A percentile compares a stretch with the other conserved stretches of the same genome.
These are phyloP conservation scores for Candida mattraensis DNA, from an alignment of 805 yeast genomes.

Conservation along the genomic window DNA sequence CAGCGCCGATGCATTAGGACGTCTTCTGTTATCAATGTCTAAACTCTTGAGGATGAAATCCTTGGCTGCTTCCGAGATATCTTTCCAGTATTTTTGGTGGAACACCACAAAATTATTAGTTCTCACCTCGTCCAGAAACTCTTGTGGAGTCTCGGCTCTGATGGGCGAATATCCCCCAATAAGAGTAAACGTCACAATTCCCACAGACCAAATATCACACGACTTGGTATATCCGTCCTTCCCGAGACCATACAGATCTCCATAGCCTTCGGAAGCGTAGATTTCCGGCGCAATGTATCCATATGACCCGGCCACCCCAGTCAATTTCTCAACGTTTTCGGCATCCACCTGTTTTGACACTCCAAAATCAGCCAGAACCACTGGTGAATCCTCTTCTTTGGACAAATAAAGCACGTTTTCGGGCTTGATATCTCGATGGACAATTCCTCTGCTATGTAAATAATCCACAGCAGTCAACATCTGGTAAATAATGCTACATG, in stretches of 20 bases:
- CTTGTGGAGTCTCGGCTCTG: constrained; percentile 76
- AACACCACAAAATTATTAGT: constrained; percentile 76
- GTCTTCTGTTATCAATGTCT: constrained; percentile 60
- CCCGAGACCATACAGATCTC: constrained; percentile 37
- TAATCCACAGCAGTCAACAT: constrained; percentile 76
- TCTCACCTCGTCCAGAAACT: constrained; percentile 77
- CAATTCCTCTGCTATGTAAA: constrained; percentile 73
- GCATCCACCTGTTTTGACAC: constrained; percentile 71
- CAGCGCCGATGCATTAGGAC: constrained; percentile 69
- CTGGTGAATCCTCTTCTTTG: constrained; percentile 58
- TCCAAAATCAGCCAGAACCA: constrained; percentile 94
- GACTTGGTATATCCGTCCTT: constrained; percentile 85
- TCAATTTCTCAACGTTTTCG: constrained; percentile 23
- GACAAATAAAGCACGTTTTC: constrained; percentile 81
- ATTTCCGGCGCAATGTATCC: constrained; percentile 99
- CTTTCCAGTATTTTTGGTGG: constrained; percentile 84
- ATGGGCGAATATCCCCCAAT: constrained; percentile 93
- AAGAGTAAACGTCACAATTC: constrained; percentile 87
- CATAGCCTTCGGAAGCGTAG: constrained; percentile 52
- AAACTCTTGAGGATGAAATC: constrained; percentile 71
- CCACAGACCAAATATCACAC: constrained; percentile 94
- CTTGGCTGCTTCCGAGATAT: constrained; percentile 78
- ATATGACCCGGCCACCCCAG: constrained; percentile 64
- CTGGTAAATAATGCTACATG: constrained; percentile 71
- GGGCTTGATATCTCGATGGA: constrained; percentile 93